phyloP scores from a whole-genome alignment of 352 stramenopile genomes.

The Phytophthora melonis region DNA sequence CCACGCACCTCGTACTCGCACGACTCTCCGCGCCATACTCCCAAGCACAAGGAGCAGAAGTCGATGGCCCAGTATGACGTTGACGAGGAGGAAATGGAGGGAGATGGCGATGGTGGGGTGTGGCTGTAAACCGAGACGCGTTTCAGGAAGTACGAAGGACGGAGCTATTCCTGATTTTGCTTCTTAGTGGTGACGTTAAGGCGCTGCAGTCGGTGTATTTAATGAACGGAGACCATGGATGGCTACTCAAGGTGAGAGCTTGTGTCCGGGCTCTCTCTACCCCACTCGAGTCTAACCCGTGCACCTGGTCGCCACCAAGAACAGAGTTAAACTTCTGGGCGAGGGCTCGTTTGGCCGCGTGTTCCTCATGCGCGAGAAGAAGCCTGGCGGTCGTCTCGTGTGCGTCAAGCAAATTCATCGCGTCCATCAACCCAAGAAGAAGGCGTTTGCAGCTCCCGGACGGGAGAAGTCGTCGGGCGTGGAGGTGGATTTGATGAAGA shows the following conservation, averaged over 20 bases:
- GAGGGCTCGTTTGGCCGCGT: slow-evolving; percentile 92
- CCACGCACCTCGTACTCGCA: slow-evolving; percentile 40
- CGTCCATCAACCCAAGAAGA: slow-evolving; percentile 35
- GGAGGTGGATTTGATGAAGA: slow-evolving; percentile 81
- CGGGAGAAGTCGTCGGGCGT: slow-evolving; percentile 31
- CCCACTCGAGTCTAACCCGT: background rate
- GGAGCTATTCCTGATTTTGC: slow-evolving; percentile 19
- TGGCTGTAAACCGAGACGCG: slow-evolving; percentile 52
- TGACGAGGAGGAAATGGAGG: slow-evolving; percentile 44
- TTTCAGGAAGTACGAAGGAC: background rate
- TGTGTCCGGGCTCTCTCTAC: background rate
- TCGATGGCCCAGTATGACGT: slow-evolving; percentile 41
- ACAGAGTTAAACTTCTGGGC: slow-evolving; percentile 74
- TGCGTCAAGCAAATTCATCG: slow-evolving; percentile 91
- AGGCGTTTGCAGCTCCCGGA: slow-evolving; percentile 1
- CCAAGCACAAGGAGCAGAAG: slow-evolving; percentile 27
- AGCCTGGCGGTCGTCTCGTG: slow-evolving; percentile 61
- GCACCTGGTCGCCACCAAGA: background rate
- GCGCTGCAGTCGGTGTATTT: slow-evolving; percentile 21
- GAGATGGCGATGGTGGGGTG: slow-evolving; percentile 57
- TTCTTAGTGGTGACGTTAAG: background rate
- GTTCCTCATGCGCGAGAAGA: slow-evolving; percentile 91
- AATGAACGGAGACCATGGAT: slow-evolving; percentile 45
- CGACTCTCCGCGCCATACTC: slow-evolving; percentile 37
- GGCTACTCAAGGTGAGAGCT: slow-evolving; percentile 51